Percentiles rank a stretch among this genome's conserved stretches.
Conservation (phyloP, 495 filamentous ascomycete genomes). For the Cercophora newfieldiana region DNA sequence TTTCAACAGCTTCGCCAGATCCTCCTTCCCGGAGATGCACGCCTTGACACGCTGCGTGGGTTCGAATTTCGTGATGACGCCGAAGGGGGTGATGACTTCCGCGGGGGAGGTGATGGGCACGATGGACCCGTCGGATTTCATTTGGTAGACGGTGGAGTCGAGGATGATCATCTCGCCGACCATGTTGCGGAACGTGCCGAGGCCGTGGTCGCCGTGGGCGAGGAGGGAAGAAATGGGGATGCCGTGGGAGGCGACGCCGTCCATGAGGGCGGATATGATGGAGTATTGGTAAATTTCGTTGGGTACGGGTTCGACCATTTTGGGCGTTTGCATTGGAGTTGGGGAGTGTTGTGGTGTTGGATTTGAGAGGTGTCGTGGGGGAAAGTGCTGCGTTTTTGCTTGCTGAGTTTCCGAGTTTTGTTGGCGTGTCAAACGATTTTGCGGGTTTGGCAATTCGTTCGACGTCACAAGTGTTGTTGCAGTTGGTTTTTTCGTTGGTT, state of each 20-base stretch:
- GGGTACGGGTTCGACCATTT: conserved; percentile 22
- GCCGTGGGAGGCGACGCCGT: conserved; percentile 47
- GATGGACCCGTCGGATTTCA: conserved; percentile 41
- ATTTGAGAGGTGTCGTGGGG: neutral
- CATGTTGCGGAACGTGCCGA: conserved; percentile 52
- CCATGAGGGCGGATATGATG: conserved; percentile 53
- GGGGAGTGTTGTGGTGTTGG: neutral
- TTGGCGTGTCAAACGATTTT: neutral
- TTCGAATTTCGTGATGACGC: conserved; percentile 43
- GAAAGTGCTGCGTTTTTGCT: neutral
- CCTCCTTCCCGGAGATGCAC: conserved; percentile 35
- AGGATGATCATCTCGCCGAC: conserved; percentile 56
- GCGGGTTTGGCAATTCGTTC: neutral
- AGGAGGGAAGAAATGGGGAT: conserved; percentile 39
- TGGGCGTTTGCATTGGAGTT: neutral
- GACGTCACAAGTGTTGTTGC: neutral
- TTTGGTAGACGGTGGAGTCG: conserved; percentile 49
- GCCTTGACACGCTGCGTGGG: conserved; percentile 27
- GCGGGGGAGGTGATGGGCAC: conserved; percentile 26
- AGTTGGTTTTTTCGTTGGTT: neutral
- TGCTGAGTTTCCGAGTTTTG: too few relatives aligned
- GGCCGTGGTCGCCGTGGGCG: conserved; percentile 49
- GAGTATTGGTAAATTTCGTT: conserved; percentile 56
- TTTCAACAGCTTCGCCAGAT: conserved; percentile 36
- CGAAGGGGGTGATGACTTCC: conserved; percentile 42